These are phyloP conservation scores for Metschnikowia dekortorum DNA, from an alignment of 805 yeast genomes.

Conservation along the genomic window DNA sequence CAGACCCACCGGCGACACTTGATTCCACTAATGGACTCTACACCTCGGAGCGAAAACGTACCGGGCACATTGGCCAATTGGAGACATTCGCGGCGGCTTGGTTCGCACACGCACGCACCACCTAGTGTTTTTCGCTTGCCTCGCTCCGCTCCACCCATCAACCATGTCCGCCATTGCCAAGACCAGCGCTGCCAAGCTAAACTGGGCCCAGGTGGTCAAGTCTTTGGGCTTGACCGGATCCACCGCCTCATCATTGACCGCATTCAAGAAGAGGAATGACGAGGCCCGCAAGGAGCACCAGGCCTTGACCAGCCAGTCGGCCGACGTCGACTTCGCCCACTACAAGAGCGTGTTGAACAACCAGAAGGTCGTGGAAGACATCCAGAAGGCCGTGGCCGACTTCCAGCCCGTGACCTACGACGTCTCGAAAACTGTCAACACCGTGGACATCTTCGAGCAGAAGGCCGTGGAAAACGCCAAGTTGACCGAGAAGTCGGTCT, in stretches of 20 bases:
- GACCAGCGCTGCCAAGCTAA: constrained; percentile 78
- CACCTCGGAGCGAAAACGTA: neutral
- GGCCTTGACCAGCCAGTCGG: constrained; percentile 67
- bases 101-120: constrained; percentile 13
- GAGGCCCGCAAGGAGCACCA: constrained; percentile 85
- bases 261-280: constrained; percentile 97
- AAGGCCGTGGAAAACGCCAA: constrained; percentile 95
- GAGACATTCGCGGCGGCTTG: constrained; percentile 3
- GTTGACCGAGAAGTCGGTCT: constrained; percentile 84
- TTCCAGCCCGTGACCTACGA: constrained; percentile 86
- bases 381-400: constrained; percentile 67
- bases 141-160: neutral
- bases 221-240: constrained; percentile 89
- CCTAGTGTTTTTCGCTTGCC: constrained; percentile 4
- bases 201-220: constrained; percentile 89
- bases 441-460: constrained; percentile 89
- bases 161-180: constrained; percentile 37
- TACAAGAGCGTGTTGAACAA: constrained; percentile 82
- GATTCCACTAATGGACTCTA: too few species aligned
- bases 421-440: constrained; percentile 82
- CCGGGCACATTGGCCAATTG: constrained; percentile 16
- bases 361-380: constrained; percentile 69
- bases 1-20: too few species aligned
- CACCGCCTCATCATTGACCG: constrained; percentile 81
- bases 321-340: constrained; percentile 73